Evolutionary conservation across 1,284 basidiomycete genomes (phyloP).

Genomic region (Malassezia arunalokei): DNA sequence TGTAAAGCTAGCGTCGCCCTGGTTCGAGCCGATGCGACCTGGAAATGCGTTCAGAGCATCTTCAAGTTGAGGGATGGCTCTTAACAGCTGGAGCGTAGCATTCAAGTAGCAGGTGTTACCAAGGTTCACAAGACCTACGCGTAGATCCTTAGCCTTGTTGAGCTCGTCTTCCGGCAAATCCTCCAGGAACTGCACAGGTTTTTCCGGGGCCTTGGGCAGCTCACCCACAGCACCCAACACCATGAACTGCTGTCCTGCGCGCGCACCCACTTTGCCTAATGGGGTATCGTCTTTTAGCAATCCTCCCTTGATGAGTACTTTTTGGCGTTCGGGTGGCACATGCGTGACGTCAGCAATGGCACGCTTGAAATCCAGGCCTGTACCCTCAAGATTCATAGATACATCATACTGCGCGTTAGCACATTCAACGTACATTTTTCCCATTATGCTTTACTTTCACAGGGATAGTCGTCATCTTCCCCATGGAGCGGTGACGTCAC

Average conservation of each 20-base stretch:
- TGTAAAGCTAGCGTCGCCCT: slow-evolving; percentile 48
- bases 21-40: slow-evolving; percentile 22
- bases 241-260: slow-evolving; percentile 50
- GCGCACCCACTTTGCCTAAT: slow-evolving; percentile 68
- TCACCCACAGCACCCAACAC: slow-evolving; percentile 68
- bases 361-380: slow-evolving; percentile 67
- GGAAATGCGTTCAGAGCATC: slow-evolving; percentile 28
- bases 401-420: slow-evolving; percentile 21
- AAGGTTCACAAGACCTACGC: slow-evolving; percentile 36
- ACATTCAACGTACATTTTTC: slow-evolving; percentile 49
- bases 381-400: slow-evolving; percentile 57
- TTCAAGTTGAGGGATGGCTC: slow-evolving; percentile 77
- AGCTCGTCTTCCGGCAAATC: slow-evolving; percentile 75
- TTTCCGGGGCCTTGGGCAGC: slow-evolving; percentile 70
- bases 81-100: slow-evolving; percentile 78
- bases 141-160: slow-evolving; percentile 53
- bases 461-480: slow-evolving; percentile 42
- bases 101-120: slow-evolving; percentile 96
- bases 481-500: slow-evolving; percentile 18
- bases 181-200: slow-evolving; percentile 66
- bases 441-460: slow-evolving; percentile 86
- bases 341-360: slow-evolving; percentile 68
- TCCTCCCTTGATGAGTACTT: slow-evolving; percentile 92
- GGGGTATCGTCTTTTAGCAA: slow-evolving; percentile 72
- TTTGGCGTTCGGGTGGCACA: slow-evolving; percentile 78